These are phyloP conservation scores for Aureobasidium sp. DNA, from an alignment of 2,329 filamentous ascomycete species.

Conservation along the genomic window DNA sequence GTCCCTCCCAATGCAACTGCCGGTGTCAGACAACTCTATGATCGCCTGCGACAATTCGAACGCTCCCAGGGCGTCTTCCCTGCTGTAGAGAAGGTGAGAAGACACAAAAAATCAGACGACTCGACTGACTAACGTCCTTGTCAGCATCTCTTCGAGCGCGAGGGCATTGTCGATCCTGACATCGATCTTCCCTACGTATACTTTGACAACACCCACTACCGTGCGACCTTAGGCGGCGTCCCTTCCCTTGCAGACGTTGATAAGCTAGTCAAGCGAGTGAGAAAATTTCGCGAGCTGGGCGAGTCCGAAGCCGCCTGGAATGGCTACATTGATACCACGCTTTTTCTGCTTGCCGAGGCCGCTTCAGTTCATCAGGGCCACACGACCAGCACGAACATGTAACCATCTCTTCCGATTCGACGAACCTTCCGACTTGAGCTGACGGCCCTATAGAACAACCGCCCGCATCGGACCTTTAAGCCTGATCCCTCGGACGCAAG, in stretches of 20 bases:
- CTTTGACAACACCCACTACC: slow-evolving; percentile 6
- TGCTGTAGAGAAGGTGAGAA: slow-evolving; percentile 7
- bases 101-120: not conserved
- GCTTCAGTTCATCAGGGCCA: not conserved
- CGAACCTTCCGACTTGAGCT: not conserved
- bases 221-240: slow-evolving; percentile 7
- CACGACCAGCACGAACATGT: slow-evolving; percentile 8
- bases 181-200: slow-evolving; percentile 10
- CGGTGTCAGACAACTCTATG: too few species aligned
- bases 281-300: slow-evolving; percentile 1
- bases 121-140: slow-evolving; percentile 1
- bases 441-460: slow-evolving; percentile 5
- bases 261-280: slow-evolving; percentile 3
- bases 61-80: slow-evolving; percentile 9
- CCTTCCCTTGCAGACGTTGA: slow-evolving; percentile 5
- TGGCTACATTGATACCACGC: slow-evolving; percentile 6
- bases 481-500: slow-evolving; percentile 8
- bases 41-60: slow-evolving; percentile 10
- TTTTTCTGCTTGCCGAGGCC: slow-evolving; percentile 8
- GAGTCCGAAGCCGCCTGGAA: slow-evolving; percentile 8
- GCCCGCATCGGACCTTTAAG: too few species aligned
- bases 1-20: slow-evolving; percentile 8
- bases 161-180: slow-evolving; percentile 9
- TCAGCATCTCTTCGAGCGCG: slow-evolving; percentile 8
- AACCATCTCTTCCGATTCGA: slow-evolving; percentile 1